Conservation (phyloP, 306 rosid genomes). For the Amphicarpaea edgeworthii region DNA sequence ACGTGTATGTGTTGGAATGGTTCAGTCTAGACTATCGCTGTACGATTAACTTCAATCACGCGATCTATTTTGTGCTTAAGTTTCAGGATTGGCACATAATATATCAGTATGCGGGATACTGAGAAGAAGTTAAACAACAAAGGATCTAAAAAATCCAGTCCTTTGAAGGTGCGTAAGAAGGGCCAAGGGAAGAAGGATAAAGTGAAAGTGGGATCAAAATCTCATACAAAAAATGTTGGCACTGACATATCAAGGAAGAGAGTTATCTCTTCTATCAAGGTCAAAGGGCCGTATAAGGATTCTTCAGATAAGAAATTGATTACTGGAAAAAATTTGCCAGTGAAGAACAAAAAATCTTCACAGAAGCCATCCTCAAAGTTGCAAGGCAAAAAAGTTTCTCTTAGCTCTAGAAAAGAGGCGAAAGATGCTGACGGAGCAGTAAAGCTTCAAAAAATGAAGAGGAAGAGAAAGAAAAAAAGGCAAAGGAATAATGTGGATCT, state of each 20-base stretch:
- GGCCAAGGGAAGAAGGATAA: conserved; percentile 56
- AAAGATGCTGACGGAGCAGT: conserved; percentile 51
- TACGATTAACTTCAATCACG: conserved; percentile 5
- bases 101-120: conserved; percentile 60
- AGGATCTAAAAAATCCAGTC: conserved; percentile 56
- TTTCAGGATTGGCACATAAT: conserved; percentile 50
- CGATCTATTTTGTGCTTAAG: conserved; percentile 23
- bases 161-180: conserved; percentile 50
- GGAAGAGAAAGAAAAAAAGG: conserved; percentile 61
- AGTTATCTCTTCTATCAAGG: conserved; percentile 49
- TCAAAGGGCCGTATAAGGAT: conserved; percentile 52
- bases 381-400: conserved; percentile 49
- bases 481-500: conserved; percentile 55
- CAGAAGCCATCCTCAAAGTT: conserved; percentile 53
- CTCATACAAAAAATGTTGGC: conserved; percentile 43
- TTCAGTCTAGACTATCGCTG: background rate
- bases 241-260: conserved; percentile 55
- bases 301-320: conserved; percentile 49
- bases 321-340: conserved; percentile 33
- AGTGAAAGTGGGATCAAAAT: conserved; percentile 49
- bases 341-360: conserved; percentile 51
- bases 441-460: conserved; percentile 52
- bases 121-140: conserved; percentile 53
- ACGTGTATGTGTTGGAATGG: conserved; percentile 9
- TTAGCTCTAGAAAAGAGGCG: conserved; percentile 44